Percentiles rank a stretch among this genome's conserved stretches.
These are phyloP conservation scores for Volutella citrinella DNA, from an alignment of 2,329 filamentous ascomycete species.

Conservation along the genomic window DNA sequence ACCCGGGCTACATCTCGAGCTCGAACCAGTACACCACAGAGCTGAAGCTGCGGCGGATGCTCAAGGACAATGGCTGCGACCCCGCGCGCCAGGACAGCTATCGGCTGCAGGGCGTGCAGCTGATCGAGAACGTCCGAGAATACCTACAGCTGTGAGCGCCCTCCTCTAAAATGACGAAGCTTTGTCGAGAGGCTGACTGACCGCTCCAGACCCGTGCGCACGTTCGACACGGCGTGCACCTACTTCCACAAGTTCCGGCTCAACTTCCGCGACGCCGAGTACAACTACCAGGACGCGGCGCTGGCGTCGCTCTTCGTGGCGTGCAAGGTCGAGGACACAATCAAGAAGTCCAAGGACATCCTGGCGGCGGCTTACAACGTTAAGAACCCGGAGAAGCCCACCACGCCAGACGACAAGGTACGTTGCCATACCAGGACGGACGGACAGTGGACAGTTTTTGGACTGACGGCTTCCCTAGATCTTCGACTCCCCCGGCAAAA, in stretches of 20 bases:
- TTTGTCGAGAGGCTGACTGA: no score
- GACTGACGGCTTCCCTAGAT: constrained; percentile 54
- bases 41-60: constrained; percentile 70
- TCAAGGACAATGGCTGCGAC: constrained; percentile 67
- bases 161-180: no score
- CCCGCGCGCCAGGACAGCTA: constrained; percentile 76
- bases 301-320: constrained; percentile 86
- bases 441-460: no score
- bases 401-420: constrained; percentile 78
- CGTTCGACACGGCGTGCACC: constrained; percentile 85
- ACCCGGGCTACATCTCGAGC: constrained; percentile 47
- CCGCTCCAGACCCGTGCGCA: constrained; percentile 70
- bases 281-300: constrained; percentile 82
- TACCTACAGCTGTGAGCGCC: constrained; percentile 69
- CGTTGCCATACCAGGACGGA: constrained; percentile 20
- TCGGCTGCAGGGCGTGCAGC: constrained; percentile 80
- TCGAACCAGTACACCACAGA: constrained; percentile 76
- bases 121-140: constrained; percentile 82
- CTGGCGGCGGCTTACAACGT: constrained; percentile 87
- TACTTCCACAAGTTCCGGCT: constrained; percentile 95
- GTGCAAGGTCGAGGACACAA: constrained; percentile 96
- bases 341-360: constrained; percentile 95
- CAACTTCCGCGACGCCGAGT: constrained; percentile 79
- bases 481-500: constrained; percentile 75
- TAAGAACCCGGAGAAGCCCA: constrained; percentile 66